Evolutionary conservation across 2,329 filamentous ascomycete species (phyloP), one percentile per base, ranked within the genome.

Genomic region (Huntiella bhutanensis): DNA sequence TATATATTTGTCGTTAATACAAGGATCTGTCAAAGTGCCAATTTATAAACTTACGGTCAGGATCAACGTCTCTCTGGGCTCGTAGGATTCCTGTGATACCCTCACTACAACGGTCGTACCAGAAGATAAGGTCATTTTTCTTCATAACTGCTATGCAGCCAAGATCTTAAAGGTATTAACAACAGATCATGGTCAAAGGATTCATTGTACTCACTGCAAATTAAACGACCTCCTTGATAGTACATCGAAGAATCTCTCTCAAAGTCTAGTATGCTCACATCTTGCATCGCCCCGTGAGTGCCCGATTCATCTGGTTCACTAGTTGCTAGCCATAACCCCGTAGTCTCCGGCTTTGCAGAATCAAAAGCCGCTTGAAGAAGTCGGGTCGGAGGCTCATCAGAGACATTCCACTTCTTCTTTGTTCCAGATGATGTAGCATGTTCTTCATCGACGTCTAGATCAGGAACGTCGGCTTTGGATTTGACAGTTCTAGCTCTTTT

Each of bases 111-210:
- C 47, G 34, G 16, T 49, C 43, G 13, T 43, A 49, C 48, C 48
- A 49, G 40, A 49, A 46, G 5, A 49, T 40, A 10, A 49, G 16
- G 19, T 49, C 48, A 4, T 44, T 44, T 19, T 44, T 46, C 12
- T 19, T 39, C 48, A 49, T 49, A 15, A 44, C 43, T 10, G 44
- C 22, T 12, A 49, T 47, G 8, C 28, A 35, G 3, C 48, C 48
- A 19, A 49, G 41, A 47, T 46, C 42, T 49, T 28, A 17, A 11
- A 19, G 1, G 7, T 33, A 28, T 43, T 36, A 48, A 35, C 33
- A 16, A 7, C 12, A 6, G 12, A 11, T 5, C 6, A 41, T 7
- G 37, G 10, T 33, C 13, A 33, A 15, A 7, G 10, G n/a, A 41
- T 3, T 8, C 13, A 15, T 4, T 42, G 2, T 19, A 33, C 40